These are phyloP conservation scores for Parastagonospora avenae DNA, from an alignment of 2,329 filamentous ascomycete genomes.

Conservation along the genomic window DNA sequence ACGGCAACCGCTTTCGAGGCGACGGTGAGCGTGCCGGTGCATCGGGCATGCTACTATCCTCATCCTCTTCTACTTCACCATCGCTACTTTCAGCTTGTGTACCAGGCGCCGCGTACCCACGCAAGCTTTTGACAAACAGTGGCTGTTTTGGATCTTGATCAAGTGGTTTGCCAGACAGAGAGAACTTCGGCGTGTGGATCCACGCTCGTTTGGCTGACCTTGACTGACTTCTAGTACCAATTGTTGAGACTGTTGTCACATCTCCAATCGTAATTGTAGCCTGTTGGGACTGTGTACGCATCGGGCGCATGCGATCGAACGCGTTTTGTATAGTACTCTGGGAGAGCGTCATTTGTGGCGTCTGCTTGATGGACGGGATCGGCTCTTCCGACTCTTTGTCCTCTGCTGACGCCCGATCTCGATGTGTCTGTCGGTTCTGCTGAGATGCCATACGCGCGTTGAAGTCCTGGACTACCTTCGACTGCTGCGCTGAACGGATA, in stretches of 20 bases:
- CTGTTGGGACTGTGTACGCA: constrained; percentile 65
- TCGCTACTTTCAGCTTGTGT: constrained; percentile 46
- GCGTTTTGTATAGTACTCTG: constrained; percentile 60
- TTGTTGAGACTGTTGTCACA: constrained; percentile 67
- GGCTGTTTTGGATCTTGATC: constrained; percentile 34
- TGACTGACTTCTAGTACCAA: constrained; percentile 57
- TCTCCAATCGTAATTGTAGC: constrained; percentile 78
- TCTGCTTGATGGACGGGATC: constrained; percentile 38
- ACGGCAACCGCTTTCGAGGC: constrained; percentile 10
- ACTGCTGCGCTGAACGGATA: constrained; percentile 8
- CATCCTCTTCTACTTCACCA: constrained; percentile 19
- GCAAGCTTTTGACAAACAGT: constrained; percentile 54
- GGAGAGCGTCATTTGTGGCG: constrained; percentile 38
- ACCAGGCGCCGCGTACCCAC: constrained; percentile 62
- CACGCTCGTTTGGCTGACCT: constrained; percentile 56
- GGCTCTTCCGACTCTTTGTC: constrained; percentile 23
- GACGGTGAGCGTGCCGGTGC: constrained; percentile 20
- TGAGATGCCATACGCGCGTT: constrained; percentile 46
- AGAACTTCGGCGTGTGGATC: constrained; percentile 49
- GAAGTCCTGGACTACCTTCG: constrained; percentile 45
- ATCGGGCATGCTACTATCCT: constrained; percentile 21
- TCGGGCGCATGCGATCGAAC: constrained; percentile 68
- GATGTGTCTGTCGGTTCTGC: constrained; percentile 25
- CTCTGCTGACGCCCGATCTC: constrained; percentile 10
- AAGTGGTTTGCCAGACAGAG: constrained; percentile 32